phyloP scores from a whole-genome alignment of 345 rosid genomes.

The Gossypium herbaceum region DNA sequence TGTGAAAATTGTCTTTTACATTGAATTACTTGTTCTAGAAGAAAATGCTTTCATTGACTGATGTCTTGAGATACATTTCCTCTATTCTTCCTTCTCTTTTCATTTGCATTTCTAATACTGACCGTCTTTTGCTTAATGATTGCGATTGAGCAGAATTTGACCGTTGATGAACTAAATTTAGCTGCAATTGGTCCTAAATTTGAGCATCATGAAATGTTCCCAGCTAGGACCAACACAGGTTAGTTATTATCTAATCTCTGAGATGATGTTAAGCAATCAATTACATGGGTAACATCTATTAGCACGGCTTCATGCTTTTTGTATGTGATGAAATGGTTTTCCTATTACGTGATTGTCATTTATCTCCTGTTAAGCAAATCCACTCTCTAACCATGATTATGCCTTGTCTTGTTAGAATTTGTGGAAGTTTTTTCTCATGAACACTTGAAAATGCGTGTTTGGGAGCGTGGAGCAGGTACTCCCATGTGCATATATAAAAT shows the following conservation, averaged over 20 bases:
- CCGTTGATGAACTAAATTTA: constrained; percentile 78
- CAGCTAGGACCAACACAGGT: constrained; percentile 96
- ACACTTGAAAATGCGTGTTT: constrained; percentile 90
- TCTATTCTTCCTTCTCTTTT: background rate
- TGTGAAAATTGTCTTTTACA: background rate
- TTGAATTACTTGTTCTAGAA: background rate
- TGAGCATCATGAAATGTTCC: constrained; percentile 83
- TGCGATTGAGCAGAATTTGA: constrained; percentile 46
- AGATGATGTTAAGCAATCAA: background rate
- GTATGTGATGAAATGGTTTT: background rate
- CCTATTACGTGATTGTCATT: background rate
- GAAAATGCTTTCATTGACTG: background rate
- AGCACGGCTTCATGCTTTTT: background rate
- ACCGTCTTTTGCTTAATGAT: background rate
- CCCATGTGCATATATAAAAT: background rate
- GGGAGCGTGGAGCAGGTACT: constrained; percentile 98
- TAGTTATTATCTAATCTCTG: constrained; percentile 22
- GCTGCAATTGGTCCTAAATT: constrained; percentile 85
- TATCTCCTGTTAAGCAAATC: background rate
- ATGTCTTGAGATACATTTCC: background rate
- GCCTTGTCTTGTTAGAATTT: constrained; percentile 47
- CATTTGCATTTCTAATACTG: constrained; percentile 7
- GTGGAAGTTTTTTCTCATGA: constrained; percentile 80
- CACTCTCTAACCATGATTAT: background rate
- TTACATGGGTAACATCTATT: background rate